Evolutionary conservation across 495 filamentous ascomycete genomes (phyloP), one percentile per base, ranked within the genome.

Genomic region (Aspergillus panamensis): DNA sequence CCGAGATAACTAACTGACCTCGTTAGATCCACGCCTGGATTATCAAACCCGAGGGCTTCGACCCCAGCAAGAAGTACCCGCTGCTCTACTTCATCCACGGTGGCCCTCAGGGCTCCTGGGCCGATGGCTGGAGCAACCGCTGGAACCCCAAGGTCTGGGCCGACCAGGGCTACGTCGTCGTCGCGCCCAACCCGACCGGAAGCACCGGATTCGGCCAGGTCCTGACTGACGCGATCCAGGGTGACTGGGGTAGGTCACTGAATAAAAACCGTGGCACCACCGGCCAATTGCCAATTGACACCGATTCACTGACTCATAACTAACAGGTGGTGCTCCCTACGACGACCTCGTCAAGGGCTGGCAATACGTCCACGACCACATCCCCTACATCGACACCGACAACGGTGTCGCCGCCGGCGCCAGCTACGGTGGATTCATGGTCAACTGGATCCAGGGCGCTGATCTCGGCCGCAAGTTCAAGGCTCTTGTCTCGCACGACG

Each of bases 361-460:
- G 66, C 76, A 82, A 48, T 78, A 79, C 59, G 68, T 82, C 55
- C 66, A 70, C 30, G 65, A 79, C 50, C 73, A 80, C 64, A 63
- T 82, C 58, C 61, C 68, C 44, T 81, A 71, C 58, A 67, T 78
- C 45, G 80, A 84, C 60, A 80, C 75, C n/a, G 66, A 73, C 19
- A 63, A 71, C 37, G 78, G 73, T 19, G 79, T 83, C 43, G 74
- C 74, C 42, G 71, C 77, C 3, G 81, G 81, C 25, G 77, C 73
- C 31, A 77, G 72, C 55, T 84, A 76, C 51, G 79, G 77, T 31
- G 80, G 77, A 0, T 83, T 78, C 67, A 83, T 82, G 80, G 70
- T 79, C 48, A 82, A 82, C 63, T 83, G 81, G 81, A 80, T 82
- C 57, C 79, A 82, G 59, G 80, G 81, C 17, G 77, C 80, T 42